These are phyloP conservation scores for Tuctoria greenei DNA, from an alignment of 176 grass and related monocot species.

Conservation along the genomic window DNA sequence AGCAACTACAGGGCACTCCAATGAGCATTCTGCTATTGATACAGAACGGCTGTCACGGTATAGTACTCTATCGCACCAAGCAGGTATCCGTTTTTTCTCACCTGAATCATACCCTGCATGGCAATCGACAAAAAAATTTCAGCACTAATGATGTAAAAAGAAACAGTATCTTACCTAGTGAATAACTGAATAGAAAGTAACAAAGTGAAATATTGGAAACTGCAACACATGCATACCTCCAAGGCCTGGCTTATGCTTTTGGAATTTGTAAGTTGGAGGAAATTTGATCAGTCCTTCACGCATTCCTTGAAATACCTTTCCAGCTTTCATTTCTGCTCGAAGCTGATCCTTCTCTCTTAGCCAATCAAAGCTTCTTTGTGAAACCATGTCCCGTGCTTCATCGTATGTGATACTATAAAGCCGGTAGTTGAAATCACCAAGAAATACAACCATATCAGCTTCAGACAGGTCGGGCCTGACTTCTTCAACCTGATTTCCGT, in stretches of 20 bases:
- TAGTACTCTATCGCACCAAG: constrained; percentile 96
- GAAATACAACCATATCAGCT: constrained; percentile 88
- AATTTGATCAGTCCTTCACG: constrained; percentile 97
- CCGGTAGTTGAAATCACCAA: constrained; percentile 98
- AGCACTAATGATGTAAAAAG: constrained; percentile 6
- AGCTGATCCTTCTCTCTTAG: constrained; percentile 97
- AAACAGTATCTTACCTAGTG: not conserved
- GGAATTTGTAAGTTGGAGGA: constrained; percentile 97
- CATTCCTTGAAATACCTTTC: constrained; percentile 98
- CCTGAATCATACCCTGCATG: constrained; percentile 90
- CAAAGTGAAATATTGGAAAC: constrained; percentile 3
- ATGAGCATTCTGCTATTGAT: constrained; percentile 75
- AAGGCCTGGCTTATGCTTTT: constrained; percentile 76
- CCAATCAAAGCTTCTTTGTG: constrained; percentile 97
- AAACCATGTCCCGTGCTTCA: constrained; percentile 98
- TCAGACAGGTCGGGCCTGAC: constrained; percentile 85
- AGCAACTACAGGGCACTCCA: constrained; percentile 92
- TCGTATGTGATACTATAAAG: constrained; percentile 92
- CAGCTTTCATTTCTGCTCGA: constrained; percentile 85
- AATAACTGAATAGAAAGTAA: not conserved
- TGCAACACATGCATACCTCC: constrained; percentile 58
- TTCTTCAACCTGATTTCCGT: constrained; percentile 73
- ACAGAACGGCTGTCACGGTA: constrained; percentile 89
- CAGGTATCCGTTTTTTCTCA: constrained; percentile 94
- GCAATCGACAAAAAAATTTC: constrained; percentile 31